These are phyloP conservation scores for Sporothrix sp. DNA, from an alignment of 2,329 filamentous ascomycete genomes.

Conservation along the genomic window DNA sequence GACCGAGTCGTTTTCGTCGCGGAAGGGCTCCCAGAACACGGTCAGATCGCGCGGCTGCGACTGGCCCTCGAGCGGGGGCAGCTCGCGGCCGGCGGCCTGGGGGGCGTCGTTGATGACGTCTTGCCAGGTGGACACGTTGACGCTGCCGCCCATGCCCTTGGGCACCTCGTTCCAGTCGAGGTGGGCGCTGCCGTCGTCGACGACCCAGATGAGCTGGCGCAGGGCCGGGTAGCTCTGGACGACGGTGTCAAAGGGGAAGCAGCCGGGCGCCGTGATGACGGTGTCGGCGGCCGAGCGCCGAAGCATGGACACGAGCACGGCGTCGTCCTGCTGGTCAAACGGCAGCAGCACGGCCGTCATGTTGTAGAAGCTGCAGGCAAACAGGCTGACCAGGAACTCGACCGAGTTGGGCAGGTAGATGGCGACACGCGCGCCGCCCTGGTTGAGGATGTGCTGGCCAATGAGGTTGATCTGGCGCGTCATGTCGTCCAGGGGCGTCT, in stretches of 20 bases:
- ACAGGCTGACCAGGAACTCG: constrained; percentile 72
- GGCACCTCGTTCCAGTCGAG: constrained; percentile 93
- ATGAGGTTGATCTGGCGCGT: constrained; percentile 82
- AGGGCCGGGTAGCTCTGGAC: constrained; percentile 56
- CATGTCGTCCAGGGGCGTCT: constrained; percentile 63
- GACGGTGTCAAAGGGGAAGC: constrained; percentile 70
- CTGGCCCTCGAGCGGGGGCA: constrained; percentile 54
- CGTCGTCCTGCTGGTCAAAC: constrained; percentile 62
- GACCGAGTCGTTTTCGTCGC: constrained; percentile 28
- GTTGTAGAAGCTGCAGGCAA: constrained; percentile 84
- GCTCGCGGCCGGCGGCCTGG: constrained; percentile 45
- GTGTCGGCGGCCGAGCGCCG: constrained; percentile 66
- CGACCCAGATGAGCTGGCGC: constrained; percentile 80
- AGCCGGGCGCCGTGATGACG: constrained; percentile 74
- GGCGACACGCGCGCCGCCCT: constrained; percentile 67
- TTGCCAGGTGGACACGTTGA: constrained; percentile 88
- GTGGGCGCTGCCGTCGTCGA: constrained; percentile 80
- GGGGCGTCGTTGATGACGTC: constrained; percentile 69
- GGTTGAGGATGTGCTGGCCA: constrained; percentile 63
- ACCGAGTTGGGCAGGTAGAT: constrained; percentile 89
- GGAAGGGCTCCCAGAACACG: constrained; percentile 50
- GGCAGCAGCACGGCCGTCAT: constrained; percentile 78
- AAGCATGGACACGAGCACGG: constrained; percentile 58
- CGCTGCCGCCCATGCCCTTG: constrained; percentile 59
- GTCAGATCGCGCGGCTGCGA: constrained; percentile 46